Conservation (phyloP, 441 rosid species). For the Arabidopsis hybrid region DNA sequence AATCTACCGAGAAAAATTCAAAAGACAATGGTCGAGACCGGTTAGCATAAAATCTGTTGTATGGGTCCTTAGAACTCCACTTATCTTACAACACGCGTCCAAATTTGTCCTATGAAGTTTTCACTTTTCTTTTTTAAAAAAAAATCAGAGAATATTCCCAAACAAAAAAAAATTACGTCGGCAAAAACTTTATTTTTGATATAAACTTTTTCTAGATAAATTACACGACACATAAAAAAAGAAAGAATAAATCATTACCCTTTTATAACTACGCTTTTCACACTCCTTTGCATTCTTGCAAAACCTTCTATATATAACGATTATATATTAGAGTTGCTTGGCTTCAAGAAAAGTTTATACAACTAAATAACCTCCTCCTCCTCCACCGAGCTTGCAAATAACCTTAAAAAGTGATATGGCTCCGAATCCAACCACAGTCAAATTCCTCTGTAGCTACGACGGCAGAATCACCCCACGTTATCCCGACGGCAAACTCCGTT, state of each 20-base stretch:
- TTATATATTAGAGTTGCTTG: background rate
- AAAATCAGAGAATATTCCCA: background rate
- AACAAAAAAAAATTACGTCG: slow-evolving; percentile 26
- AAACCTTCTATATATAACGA: slow-evolving; percentile 6
- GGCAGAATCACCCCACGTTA: slow-evolving; percentile 84
- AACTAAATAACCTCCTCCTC: background rate
- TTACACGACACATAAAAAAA: background rate
- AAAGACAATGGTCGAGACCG: background rate
- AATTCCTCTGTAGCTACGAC: slow-evolving; percentile 88
- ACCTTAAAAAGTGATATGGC: slow-evolving; percentile 13
- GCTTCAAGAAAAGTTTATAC: slow-evolving; percentile 16
- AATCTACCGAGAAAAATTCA: background rate
- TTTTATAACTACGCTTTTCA: background rate
- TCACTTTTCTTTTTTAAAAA: background rate
- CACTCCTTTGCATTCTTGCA: background rate
- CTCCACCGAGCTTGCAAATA: background rate
- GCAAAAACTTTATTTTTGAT: slow-evolving; percentile 3
- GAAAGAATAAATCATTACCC: background rate
- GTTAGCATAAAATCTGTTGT: background rate
- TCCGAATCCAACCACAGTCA: slow-evolving; percentile 50
- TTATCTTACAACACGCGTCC: slow-evolving; percentile 5
- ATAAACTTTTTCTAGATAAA: background rate
- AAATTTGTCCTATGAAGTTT: background rate
- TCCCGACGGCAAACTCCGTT: slow-evolving; percentile 86
- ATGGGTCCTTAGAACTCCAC: background rate